phyloP scores from a whole-genome alignment of 2,329 filamentous ascomycete genomes.

The Rhexocercosporidium sp. region DNA sequence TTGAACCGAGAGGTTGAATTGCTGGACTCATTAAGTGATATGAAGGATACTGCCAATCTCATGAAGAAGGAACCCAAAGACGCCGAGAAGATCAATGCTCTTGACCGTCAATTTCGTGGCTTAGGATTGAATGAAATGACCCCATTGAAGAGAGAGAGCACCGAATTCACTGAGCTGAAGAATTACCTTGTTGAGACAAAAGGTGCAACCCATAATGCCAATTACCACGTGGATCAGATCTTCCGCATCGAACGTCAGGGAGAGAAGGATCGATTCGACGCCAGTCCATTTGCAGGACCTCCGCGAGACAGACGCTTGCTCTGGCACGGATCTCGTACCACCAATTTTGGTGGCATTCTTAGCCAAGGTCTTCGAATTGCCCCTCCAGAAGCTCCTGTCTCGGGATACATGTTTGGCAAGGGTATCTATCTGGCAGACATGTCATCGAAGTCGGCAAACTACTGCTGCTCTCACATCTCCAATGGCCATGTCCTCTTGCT shows the following conservation, averaged over 20 bases:
- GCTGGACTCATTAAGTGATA: slow-evolving; percentile 80
- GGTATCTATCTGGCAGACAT: slow-evolving; percentile 89
- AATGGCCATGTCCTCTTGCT: slow-evolving; percentile 75
- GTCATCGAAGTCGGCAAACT: slow-evolving; percentile 80
- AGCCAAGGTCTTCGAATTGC: slow-evolving; percentile 90
- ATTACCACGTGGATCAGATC: slow-evolving; percentile 71
- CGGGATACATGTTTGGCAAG: slow-evolving; percentile 89
- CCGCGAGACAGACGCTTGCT: slow-evolving; percentile 70
- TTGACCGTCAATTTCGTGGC: slow-evolving; percentile 75
- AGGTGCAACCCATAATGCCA: slow-evolving; percentile 67
- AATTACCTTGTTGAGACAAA: slow-evolving; percentile 71
- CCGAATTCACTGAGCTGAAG: slow-evolving; percentile 70
- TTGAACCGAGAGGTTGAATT: slow-evolving; percentile 81
- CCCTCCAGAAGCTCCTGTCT: slow-evolving; percentile 79
- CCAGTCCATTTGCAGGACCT: slow-evolving; percentile 55
- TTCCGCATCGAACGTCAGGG: slow-evolving; percentile 82
- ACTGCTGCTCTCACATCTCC: slow-evolving; percentile 69
- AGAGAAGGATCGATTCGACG: slow-evolving; percentile 71
- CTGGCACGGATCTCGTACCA: slow-evolving; percentile 85
- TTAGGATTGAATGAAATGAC: slow-evolving; percentile 80
- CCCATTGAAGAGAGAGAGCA: slow-evolving; percentile 42
- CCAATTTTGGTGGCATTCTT: slow-evolving; percentile 87
- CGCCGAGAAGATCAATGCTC: slow-evolving; percentile 60
- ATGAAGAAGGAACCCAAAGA: slow-evolving; percentile 68
- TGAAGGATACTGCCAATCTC: slow-evolving; percentile 81